Percentiles rank a stretch among this genome's conserved stretches.
Evolutionary conservation across 2,329 filamentous ascomycete species (phyloP).

Genomic region (Aspergillus persii): DNA sequence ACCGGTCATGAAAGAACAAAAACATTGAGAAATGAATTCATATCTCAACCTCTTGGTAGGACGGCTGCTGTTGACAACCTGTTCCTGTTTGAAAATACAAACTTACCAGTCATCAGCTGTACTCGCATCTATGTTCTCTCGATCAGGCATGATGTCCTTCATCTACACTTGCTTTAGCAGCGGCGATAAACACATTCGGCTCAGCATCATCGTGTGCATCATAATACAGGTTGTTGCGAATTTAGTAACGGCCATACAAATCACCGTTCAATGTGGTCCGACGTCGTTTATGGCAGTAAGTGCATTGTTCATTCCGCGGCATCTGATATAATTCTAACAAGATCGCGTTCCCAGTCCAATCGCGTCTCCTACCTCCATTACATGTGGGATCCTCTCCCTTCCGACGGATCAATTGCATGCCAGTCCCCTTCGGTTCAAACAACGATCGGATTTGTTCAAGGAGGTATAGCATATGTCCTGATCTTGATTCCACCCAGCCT

Average conservation of each 20-base stretch:
- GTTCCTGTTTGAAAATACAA: too few species aligned
- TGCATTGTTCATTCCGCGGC: neutral
- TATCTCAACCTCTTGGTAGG: neutral
- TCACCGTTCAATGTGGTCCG: neutral
- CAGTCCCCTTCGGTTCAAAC: neutral
- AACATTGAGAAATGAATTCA: neutral
- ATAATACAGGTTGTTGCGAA: neutral
- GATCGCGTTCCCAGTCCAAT: neutral
- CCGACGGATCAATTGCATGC: neutral
- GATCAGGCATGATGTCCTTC: neutral
- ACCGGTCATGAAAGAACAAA: neutral
- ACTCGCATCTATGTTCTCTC: neutral
- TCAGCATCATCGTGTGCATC: neutral
- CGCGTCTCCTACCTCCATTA: neutral
- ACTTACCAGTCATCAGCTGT: neutral
- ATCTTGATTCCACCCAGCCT: too few species aligned
- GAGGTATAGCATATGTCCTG: neutral
- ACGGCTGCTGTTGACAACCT: neutral
- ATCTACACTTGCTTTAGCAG: neutral
- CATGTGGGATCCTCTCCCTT: neutral
- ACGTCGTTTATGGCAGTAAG: neutral
- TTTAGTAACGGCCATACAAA: neutral
- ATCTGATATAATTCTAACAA: too few species aligned
- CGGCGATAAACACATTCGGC: neutral
- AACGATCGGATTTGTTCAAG: neutral